Percentiles rank a stretch among this genome's conserved stretches.
phyloP scores from a whole-genome alignment of 768 basidiomycete species.

The Tulasnella sp. region DNA sequence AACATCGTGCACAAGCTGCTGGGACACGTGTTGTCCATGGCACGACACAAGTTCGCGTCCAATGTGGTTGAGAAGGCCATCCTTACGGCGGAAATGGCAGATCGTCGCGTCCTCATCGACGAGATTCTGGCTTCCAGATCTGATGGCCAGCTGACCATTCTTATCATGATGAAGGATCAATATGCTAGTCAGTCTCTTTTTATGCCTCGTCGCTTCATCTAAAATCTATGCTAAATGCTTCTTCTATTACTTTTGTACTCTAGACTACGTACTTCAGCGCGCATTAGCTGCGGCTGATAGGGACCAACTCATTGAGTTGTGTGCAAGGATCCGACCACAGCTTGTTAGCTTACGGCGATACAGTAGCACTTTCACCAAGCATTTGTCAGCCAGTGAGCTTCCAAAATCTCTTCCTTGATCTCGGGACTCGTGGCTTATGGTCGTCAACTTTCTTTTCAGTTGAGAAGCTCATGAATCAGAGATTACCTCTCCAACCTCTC shows the following conservation, averaged over 20 bases:
- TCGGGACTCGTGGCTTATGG: not conserved
- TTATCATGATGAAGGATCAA: slow-evolving; percentile 76
- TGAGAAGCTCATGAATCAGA: too few species aligned
- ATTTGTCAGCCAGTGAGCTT: slow-evolving; percentile 62
- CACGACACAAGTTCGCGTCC: slow-evolving; percentile 86
- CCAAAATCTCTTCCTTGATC: not conserved
- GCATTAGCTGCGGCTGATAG: slow-evolving; percentile 58
- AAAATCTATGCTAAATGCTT: not conserved
- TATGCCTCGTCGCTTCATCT: not conserved
- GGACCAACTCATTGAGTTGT: slow-evolving; percentile 57
- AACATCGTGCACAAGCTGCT: slow-evolving; percentile 56
- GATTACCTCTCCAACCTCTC: too few species aligned
- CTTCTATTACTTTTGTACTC: not conserved
- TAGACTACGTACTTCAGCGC: slow-evolving; percentile 80
- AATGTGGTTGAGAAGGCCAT: slow-evolving; percentile 94
- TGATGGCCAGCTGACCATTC: slow-evolving; percentile 55
- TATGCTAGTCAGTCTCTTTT: slow-evolving; percentile 58
- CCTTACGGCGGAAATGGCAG: slow-evolving; percentile 48
- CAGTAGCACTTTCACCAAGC: slow-evolving; percentile 66
- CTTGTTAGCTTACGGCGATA: slow-evolving; percentile 59
- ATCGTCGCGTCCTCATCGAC: slow-evolving; percentile 58
- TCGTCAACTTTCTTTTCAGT: too few species aligned
- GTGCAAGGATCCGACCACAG: slow-evolving; percentile 52
- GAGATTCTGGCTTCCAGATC: slow-evolving; percentile 61
- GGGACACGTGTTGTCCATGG: slow-evolving; percentile 68